Evolutionary conservation across 192 early-diverging fungal species (phyloP).

Genomic region (Backusella sp.): DNA sequence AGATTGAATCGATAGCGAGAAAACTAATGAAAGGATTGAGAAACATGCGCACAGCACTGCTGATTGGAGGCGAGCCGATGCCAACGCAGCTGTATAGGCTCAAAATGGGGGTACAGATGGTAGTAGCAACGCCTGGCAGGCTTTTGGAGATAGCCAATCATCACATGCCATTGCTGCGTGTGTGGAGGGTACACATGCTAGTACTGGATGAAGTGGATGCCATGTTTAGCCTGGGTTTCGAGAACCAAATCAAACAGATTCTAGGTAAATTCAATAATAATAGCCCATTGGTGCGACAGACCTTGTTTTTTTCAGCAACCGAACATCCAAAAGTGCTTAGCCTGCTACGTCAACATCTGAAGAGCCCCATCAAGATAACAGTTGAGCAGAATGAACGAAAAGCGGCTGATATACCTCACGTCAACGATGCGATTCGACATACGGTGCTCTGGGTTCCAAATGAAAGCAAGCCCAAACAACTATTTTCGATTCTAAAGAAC

Average conservation of each 20-base stretch:
- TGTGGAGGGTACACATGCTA: constrained; percentile 44
- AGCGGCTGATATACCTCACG: neutral
- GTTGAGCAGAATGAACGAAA: constrained; percentile 17
- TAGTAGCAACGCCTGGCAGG: constrained; percentile 57
- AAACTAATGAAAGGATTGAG: constrained; percentile 35
- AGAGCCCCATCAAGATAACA: constrained; percentile 27
- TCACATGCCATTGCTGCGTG: constrained; percentile 28
- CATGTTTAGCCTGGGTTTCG: constrained; percentile 58
- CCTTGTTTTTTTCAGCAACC: constrained; percentile 39
- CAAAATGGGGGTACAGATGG: constrained; percentile 52
- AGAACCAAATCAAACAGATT: constrained; percentile 45
- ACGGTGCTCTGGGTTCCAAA: constrained; percentile 60
- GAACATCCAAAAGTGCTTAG: constrained; percentile 17
- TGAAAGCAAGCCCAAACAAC: constrained; percentile 50
- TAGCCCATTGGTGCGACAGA: constrained; percentile 33
- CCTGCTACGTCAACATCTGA: constrained; percentile 23
- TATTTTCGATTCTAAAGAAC: constrained; percentile 50
- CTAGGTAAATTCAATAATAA: constrained; percentile 36
- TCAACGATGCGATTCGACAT: constrained; percentile 44
- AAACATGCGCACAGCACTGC: constrained; percentile 52
- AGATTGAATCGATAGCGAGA: constrained; percentile 48
- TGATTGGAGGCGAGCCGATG: constrained; percentile 56
- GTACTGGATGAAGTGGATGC: constrained; percentile 58
- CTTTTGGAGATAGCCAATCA: constrained; percentile 44
- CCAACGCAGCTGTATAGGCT: constrained; percentile 53